Percentiles rank a stretch among this genome's conserved stretches.
Conservation (phyloP, 2,329 filamentous ascomycete species). For the Aspergillus fijiensis region DNA sequence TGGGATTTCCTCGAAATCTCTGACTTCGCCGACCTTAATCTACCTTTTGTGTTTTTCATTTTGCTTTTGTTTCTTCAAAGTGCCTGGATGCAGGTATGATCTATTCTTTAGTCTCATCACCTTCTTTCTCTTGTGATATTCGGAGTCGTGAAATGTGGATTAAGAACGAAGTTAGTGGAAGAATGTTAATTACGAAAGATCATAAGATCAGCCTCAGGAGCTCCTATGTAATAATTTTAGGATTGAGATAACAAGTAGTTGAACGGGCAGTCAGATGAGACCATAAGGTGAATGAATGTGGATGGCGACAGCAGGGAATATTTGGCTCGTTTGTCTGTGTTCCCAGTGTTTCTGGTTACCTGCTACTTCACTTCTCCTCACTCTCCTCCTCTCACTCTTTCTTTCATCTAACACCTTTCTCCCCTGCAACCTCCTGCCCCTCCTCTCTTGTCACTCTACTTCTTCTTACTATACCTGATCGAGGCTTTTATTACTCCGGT, state of each 20-base stretch:
- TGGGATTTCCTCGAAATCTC: no score
- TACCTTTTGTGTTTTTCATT: no score
- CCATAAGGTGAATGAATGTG: neutral
- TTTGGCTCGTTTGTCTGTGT: neutral
- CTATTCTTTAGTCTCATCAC: no score
- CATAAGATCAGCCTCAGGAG: no score
- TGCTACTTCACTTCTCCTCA: neutral
- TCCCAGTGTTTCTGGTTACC: neutral
- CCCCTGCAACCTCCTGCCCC: neutral
- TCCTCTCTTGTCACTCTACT: neutral
- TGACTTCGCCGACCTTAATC: no score
- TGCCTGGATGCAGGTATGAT: no score
- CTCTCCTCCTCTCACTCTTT: neutral
- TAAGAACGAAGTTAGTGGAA: no score
- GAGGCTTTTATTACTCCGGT: neutral
- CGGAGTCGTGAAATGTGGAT: no score
- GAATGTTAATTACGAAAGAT: no score
- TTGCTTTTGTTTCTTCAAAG: no score
- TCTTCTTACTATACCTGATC: neutral
- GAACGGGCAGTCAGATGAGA: neutral
- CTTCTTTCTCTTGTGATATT: no score
- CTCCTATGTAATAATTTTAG: no score
- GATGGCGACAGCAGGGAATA: neutral
- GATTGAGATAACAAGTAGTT: neutral
- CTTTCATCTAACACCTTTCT: neutral